A percentile compares a stretch with the other conserved stretches of the same genome.
Conservation (phyloP, 73 alveolate genomes). For the Blepharisma japonicum region DNA sequence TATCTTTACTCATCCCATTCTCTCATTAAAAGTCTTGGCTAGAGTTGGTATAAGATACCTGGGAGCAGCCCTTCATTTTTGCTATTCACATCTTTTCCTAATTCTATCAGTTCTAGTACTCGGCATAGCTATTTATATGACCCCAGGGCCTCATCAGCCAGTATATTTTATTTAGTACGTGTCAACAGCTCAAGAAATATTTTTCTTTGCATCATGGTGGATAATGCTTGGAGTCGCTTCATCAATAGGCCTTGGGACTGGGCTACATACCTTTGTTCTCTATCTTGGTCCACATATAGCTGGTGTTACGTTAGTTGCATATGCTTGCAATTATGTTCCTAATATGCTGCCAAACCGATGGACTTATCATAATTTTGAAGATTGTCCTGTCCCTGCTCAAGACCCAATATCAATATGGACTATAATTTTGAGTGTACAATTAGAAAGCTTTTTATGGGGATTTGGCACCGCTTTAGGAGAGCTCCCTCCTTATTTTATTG, state of each 20-base stretch:
- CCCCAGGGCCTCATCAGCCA: conserved; percentile 21
- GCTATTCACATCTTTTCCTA: not conserved
- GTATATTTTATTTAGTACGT: conserved; percentile 11
- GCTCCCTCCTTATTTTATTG: conserved; percentile 88
- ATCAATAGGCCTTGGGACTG: conserved; percentile 89
- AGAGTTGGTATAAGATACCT: no score
- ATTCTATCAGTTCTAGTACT: not conserved
- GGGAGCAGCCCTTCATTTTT: no score
- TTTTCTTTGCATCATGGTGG: conserved; percentile 48
- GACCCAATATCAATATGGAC: conserved; percentile 45
- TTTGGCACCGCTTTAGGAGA: conserved; percentile 92
- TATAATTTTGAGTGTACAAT: conserved; percentile 56
- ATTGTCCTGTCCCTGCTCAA: conserved; percentile 51
- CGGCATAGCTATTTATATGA: not conserved
- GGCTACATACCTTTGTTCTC: conserved; percentile 88
- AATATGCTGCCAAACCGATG: conserved; percentile 68
- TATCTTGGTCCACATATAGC: conserved; percentile 91
- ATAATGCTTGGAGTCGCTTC: conserved; percentile 80
- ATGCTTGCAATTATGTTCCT: conserved; percentile 81
- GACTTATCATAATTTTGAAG: conserved; percentile 45
- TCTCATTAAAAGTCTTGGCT: no score
- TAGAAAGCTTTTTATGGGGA: conserved; percentile 87
- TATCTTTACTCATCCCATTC: no score
- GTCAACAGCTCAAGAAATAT: conserved; percentile 1
- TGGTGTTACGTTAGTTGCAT: conserved; percentile 70